phyloP scores from a whole-genome alignment of 176 grass and related monocot genomes.

The Carex cristatella region DNA sequence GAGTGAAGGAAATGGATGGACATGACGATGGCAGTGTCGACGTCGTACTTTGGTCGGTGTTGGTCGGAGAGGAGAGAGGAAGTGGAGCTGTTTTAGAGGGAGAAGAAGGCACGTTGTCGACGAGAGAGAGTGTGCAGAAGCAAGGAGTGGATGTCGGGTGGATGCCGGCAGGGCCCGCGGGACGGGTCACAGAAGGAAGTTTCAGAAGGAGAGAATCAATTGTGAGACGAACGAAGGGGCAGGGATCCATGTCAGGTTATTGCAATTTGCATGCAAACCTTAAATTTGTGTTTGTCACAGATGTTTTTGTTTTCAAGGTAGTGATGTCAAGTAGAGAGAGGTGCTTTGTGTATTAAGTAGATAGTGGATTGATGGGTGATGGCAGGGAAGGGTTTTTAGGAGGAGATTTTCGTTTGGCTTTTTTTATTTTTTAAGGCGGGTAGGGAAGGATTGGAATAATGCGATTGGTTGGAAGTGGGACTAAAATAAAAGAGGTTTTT shows the following conservation, averaged over 20 bases:
- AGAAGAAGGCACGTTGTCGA: conserved; percentile 42
- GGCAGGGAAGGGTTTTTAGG: neutral
- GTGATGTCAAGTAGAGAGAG: neutral
- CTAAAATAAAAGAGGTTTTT: neutral
- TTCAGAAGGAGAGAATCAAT: conserved; percentile 78
- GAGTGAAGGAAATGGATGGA: conserved; percentile 54
- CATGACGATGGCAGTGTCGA: neutral
- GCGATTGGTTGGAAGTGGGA: conserved; percentile 12
- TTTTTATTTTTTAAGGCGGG: neutral
- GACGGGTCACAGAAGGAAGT: conserved; percentile 51
- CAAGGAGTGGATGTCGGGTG: conserved; percentile 67
- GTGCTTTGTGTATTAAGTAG: neutral
- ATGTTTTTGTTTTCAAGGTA: neutral
- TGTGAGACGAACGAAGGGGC: conserved; percentile 74
- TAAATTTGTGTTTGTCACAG: neutral
- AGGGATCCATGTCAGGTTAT: conserved; percentile 67
- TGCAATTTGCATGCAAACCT: conserved; percentile 5
- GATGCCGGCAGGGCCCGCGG: conserved; percentile 42
- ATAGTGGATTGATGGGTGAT: neutral
- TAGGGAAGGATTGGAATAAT: conserved; percentile 8
- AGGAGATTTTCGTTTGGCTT: neutral
- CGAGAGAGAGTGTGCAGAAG: conserved; percentile 75
- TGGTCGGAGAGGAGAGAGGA: conserved; percentile 38
- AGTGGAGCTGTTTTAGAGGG: conserved; percentile 41
- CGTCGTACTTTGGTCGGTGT: neutral